Evolutionary conservation across 2,329 filamentous ascomycete species (phyloP), one percentile per base, ranked within the genome.

Genomic region (Pezicula radicicola): DNA sequence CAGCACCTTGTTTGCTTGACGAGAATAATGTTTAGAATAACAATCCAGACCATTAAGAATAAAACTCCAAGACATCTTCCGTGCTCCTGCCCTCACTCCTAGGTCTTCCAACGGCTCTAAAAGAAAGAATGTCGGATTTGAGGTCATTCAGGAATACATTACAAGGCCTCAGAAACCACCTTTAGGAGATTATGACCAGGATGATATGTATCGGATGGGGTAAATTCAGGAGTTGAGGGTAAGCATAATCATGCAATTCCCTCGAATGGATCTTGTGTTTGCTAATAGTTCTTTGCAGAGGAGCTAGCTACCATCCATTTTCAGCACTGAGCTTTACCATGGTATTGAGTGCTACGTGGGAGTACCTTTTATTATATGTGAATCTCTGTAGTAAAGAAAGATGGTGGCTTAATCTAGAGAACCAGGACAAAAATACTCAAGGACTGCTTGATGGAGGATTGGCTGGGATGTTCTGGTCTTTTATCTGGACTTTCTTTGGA

Each of bases 301-400:
- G 46, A n/a, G n/a, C n/a, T n/a, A 71, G 68, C 53, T 75, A 72
- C 55, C 63, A 66, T 10, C 69, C 69, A 48, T 56, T 71, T 43
- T 68, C 67, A 15, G 72, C 71, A n/a, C 61, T 74, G 28, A 70
- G 69, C 16, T 75, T 75, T 53, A 66, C 69, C 0, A 66, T 67
- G 19, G 69, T 72, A 28, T 58, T 73, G 30, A 68, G 69, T 54
- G 66, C 66, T 15, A 72, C 70, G 1, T 75, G 72, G 72, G 72
- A 74, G 55, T 66, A 68, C 48, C 62, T 70, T 2, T 60, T 74
- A 36, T 62, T 69, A 49, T 68, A 61, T 54, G 56, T 53, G 6
- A 36, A 13, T 4, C 25, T 12, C 5, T 8, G 28, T 12, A 30
- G 8, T 2, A 27, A 15, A 35, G 9, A 28, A 12, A 27, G 44